Base-by-base conservation (phyloP, 495 filamentous ascomycete genomes). In the Penicillium steckii region DNA sequence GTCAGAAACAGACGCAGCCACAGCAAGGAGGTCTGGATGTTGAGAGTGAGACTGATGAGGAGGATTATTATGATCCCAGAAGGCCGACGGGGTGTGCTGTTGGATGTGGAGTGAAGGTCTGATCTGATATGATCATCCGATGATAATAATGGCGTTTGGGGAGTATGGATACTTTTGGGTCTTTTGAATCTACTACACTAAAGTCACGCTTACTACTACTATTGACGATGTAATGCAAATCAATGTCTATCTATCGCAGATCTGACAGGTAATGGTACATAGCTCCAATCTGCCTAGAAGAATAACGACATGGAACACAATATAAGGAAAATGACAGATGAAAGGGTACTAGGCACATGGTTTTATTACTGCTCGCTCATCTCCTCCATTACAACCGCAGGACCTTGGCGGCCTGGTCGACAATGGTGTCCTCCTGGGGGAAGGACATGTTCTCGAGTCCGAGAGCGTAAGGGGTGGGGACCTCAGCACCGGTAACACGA, bases 401-500 rank as follows among this genome's bases (percentile, higher is more conserved):
- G 48, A 97, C 71, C 80, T 95, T 95, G 50, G 82, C 87, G 51
- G 89, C 84, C 68, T 90, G 90, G 52, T 85, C 70, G 65, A 87
- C 85, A 64, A 98, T 96, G 58, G 91, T 73, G 47, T 83, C 68
- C 74, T 94, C 90, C 65, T 83, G 84, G 27, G 94, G 94, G 87
- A 97, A 98, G 62, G 80, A 78, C 87, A 97, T 85, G 66, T 89
- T 79, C 80, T 98, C 94, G 51, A 96, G 81, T 60, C 86, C 85
- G 68, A 83, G 74, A 42, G 91, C 90, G 71, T 97, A 97, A 44
- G 93, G 92, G 40, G 92, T 96, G 48, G 92, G 93, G 10, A 97
- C 94, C 71, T 97, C 93, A 52, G 94, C 93, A 72, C 93, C 94
- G 49, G 90, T 96, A 61, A 97, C 84, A 71, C 93, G 84, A 69